phyloP scores from a whole-genome alignment of 2,329 filamentous ascomycete genomes.

The Balansia obtecta region DNA sequence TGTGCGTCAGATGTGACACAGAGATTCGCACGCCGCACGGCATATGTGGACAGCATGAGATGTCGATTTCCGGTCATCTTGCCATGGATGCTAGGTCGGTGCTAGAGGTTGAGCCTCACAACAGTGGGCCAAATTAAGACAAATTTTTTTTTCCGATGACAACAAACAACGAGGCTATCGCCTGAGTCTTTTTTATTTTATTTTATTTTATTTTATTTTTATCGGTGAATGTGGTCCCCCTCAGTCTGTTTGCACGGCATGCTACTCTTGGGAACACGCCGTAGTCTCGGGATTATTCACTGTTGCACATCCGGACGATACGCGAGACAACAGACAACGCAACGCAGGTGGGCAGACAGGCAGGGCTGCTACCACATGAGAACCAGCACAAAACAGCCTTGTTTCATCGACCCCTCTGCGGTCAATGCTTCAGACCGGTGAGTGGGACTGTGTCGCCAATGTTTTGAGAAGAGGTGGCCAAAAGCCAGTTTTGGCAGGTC shows the following conservation, averaged over 20 bases:
- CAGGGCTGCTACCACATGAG: background rate
- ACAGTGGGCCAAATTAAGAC: background rate
- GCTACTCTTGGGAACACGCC: background rate
- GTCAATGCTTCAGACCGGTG: background rate
- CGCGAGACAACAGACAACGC: background rate
- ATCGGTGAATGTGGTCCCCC: background rate
- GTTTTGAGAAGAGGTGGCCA: background rate
- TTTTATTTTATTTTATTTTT: too few relatives aligned
- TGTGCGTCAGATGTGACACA: background rate
- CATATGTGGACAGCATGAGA: background rate
- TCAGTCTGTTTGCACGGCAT: background rate
- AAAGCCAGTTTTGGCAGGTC: background rate
- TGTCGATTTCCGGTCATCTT: background rate
- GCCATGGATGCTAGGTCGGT: background rate
- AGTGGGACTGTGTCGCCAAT: conserved; percentile 1
- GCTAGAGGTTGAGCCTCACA: background rate
- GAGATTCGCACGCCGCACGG: background rate
- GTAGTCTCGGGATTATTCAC: background rate
- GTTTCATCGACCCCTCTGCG: background rate
- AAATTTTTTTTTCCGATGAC: background rate
- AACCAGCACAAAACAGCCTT: background rate
- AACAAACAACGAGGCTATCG: background rate
- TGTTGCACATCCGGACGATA: background rate
- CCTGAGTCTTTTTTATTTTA: background rate
- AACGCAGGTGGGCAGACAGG: background rate